Base-by-base conservation (phyloP, 2,329 filamentous ascomycete species). In the Tolypocladium ovalisporum region DNA sequence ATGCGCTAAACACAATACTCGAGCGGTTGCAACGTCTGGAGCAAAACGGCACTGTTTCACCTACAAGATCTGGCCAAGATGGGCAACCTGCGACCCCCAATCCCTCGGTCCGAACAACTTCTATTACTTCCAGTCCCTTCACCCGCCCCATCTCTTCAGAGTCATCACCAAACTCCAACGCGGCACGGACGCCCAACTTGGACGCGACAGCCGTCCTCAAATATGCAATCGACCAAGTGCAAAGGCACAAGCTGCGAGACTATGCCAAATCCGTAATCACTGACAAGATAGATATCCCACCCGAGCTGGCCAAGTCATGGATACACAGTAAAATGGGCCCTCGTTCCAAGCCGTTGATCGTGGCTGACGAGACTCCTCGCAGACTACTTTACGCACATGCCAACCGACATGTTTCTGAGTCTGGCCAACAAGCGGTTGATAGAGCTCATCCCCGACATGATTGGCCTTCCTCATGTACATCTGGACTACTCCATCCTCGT, bases 351-450 rank as follows among this genome's bases (percentile, higher is more conserved):
- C 4, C 37, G 37, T 22, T 19, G 37, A 40, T 8, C n/a, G 37
- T 22, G 19, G 37, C 37, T 40, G n/a, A 40, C 37, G 37, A 40
- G 37, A 6, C 3, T 3, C 42, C 19, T 39, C 15, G 10, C 60
- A 63, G 68, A 66, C 35, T 70, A 67, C 44, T 69, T 70, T 52
- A 57, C 62, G 1, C 62, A 68, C 22, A 68, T 65, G 63, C 65
- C 65, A 19, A 58, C 59, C 4, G 68, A 67, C 13, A 65, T 68
- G 61, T 70, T 70, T 34, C 56, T 65, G 7, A 63, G 62, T 8
- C 61, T 70, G 6, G 57, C 69, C 1, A 63, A 69, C 52, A 62
- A 54, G 13, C 62, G 63, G 29, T 57, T 68, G 12, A 63, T 70
- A 22, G 64, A 70, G 42, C 55, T 69, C 37, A 63, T 70, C 1